Base-by-base conservation (phyloP, 148 eudicot species). In the Rheum nobile region DNA sequence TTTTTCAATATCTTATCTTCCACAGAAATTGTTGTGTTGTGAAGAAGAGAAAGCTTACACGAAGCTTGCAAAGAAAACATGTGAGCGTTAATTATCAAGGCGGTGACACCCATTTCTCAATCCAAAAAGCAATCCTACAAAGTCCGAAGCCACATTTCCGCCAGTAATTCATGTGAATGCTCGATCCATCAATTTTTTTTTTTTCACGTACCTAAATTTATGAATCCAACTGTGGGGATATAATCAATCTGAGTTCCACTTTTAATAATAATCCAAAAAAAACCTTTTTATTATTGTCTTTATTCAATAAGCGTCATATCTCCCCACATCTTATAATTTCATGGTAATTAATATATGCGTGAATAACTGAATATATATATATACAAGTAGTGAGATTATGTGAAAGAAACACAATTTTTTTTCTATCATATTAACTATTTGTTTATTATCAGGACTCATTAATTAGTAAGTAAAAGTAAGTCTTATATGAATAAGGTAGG, bases 11-110 rank as follows among this genome's bases (percentile, higher is more conserved):
- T n/a, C n/a, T n/a, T n/a, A n/a, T n/a, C n/a, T n/a, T n/a, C n/a
- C n/a, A n/a, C n/a, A n/a, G 22, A 65, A 31, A 65, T 65, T 65
- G 70, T 65, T 28, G 41, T 65, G 22, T 65, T 32, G 21, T 59
- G 22, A 65, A 65, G 70, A 31, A 32, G 70, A 65, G 70, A 65
- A 65, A 65, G 8, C 22, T 1, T 65, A 65, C 70, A 65, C 70
- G 70, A 65, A 65, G 70, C 21, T 31, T 65, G 11, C 43, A 0
- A 63, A 63, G 39, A 63, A 63, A 63, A 65, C 67, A 59, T 35
- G 67, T 59, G 67, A 59, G 16, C 22, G 32, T 26, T 59, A 9
- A 59, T 17, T 5, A 48, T n/a, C 16, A 57, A 26, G 32, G 6
- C 34, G 67, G 35, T 10, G 67, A 11, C 67, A 12, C 14, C 16